Evolutionary conservation across 352 stramenopile species (phyloP).

Genomic region (Thraustochytrium striatum): DNA sequence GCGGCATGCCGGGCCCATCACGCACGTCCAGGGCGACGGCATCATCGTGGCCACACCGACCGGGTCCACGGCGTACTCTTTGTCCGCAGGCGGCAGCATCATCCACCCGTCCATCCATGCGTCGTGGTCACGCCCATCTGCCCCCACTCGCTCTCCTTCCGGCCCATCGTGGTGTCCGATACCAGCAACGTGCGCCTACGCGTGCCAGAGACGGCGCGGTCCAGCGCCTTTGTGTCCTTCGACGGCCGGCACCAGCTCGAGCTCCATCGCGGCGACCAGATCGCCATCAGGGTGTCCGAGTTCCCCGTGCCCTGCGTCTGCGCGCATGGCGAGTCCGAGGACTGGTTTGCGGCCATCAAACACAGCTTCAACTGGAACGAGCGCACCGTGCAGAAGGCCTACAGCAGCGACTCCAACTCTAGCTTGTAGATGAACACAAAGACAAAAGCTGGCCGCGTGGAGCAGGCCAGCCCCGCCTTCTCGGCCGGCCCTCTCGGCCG

Average conservation of each 20-base stretch:
- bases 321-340: conserved; percentile 76
- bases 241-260: conserved; percentile 80
- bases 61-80: conserved; percentile 94
- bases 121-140: conserved; percentile 98
- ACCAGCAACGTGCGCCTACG: conserved; percentile 80
- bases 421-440: too few species aligned
- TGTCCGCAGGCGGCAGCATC: conserved; percentile 94
- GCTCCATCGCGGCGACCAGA: conserved; percentile 73
- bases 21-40: conserved; percentile 84
- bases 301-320: conserved; percentile 79
- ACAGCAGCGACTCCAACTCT: too few species aligned
- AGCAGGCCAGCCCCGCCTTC: too few species aligned
- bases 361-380: conserved; percentile 84
- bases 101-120: conserved; percentile 90
- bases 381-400: conserved; percentile 44
- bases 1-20: conserved; percentile 94
- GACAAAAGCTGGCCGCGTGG: too few species aligned
- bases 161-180: conserved; percentile 81
- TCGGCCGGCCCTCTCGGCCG: background rate
- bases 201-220: conserved; percentile 63
- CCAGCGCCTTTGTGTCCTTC: conserved; percentile 77
- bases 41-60: conserved; percentile 97
- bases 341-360: conserved; percentile 86
- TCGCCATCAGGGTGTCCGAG: conserved; percentile 76
- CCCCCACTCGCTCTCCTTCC: conserved; percentile 91